phyloP scores from a whole-genome alignment of 2,329 filamentous ascomycete genomes.

The Sporothrix mexicana region DNA sequence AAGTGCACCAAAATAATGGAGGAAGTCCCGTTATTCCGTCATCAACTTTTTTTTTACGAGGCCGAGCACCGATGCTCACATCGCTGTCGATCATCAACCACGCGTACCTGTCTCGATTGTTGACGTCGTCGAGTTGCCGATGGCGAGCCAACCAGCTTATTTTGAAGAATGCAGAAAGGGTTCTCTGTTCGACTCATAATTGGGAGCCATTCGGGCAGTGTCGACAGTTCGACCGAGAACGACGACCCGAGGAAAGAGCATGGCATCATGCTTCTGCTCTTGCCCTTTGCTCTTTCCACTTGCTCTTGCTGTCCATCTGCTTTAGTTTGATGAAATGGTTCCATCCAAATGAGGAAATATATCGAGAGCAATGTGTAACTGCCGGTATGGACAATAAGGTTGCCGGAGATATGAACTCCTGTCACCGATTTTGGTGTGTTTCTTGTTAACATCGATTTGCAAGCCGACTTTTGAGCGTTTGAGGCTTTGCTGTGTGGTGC shows the following conservation, averaged over 20 bases:
- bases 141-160: too few relatives aligned
- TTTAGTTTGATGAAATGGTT: background rate
- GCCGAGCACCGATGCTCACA: conserved; percentile 18
- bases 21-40: conserved; percentile 7
- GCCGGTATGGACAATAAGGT: background rate
- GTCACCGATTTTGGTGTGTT: conserved; percentile 4
- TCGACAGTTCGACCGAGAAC: background rate
- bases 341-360: conserved; percentile 12
- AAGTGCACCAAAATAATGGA: background rate
- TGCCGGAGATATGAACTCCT: background rate
- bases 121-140: background rate
- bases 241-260: background rate
- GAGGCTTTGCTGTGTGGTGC: background rate
- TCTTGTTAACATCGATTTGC: background rate
- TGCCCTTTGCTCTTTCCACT: too few relatives aligned
- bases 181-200: background rate
- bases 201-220: background rate
- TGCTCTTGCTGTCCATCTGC: too few relatives aligned
- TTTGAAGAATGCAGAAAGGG: background rate
- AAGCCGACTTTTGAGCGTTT: conserved; percentile 3
- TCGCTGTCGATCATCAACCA: conserved; percentile 14
- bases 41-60: background rate
- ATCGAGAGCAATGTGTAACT: background rate
- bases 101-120: background rate
- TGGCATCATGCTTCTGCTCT: too few relatives aligned